Conservation (phyloP, 768 basidiomycete species). For the Kwoniella sp. region DNA sequence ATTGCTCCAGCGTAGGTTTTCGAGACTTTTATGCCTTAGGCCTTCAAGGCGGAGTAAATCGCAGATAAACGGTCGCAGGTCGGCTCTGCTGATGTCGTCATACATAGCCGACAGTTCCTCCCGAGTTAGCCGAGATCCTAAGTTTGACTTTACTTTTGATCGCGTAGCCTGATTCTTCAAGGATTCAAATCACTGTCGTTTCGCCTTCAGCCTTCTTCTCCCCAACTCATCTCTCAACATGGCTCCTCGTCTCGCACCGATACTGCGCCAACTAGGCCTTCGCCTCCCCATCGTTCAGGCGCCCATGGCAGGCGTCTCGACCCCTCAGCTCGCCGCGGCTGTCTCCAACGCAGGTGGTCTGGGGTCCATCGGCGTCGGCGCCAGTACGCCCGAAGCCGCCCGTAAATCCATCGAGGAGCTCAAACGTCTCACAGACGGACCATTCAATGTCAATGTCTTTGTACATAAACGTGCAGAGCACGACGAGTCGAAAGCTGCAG, state of each 20-base stretch:
- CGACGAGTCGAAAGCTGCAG: slow-evolving; percentile 9
- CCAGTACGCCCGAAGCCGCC: slow-evolving; percentile 25
- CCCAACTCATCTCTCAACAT: not conserved
- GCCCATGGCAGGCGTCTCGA: slow-evolving; percentile 52
- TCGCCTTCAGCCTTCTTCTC: no score
- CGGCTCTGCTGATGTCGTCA: not conserved
- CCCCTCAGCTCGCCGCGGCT: slow-evolving; percentile 44
- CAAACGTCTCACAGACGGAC: slow-evolving; percentile 20
- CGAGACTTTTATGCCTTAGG: no score
- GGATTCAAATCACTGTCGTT: no score
- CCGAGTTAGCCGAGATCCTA: no score
- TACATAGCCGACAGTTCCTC: not conserved
- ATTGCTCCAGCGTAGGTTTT: no score
- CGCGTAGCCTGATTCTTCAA: no score
- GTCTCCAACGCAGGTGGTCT: slow-evolving; percentile 49
- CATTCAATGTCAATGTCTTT: slow-evolving; percentile 50
- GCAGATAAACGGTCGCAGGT: not conserved
- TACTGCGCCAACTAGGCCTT: slow-evolving; percentile 27
- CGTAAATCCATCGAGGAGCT: slow-evolving; percentile 32
- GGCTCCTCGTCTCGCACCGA: not conserved
- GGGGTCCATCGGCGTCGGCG: slow-evolving; percentile 44
- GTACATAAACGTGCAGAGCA: slow-evolving; percentile 24
- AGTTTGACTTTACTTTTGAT: no score
- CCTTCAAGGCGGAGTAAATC: no score
- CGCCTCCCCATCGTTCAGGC: slow-evolving; percentile 46